Conservation (phyloP, 495 filamentous ascomycete genomes). For the Talaromyces thailandensis region DNA sequence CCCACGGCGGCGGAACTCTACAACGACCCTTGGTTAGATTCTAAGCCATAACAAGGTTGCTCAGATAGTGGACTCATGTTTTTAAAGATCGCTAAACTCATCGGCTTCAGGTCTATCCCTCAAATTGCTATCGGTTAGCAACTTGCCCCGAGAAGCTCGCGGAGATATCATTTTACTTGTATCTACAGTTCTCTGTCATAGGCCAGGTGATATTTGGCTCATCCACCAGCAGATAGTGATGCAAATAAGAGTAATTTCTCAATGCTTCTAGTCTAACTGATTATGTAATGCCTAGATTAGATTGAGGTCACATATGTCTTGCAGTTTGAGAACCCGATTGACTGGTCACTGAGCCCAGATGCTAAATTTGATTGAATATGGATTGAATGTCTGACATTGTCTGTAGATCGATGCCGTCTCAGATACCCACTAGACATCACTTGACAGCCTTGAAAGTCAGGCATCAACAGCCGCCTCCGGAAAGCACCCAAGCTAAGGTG, state of each 20-base stretch:
- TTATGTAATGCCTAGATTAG: too few relatives aligned
- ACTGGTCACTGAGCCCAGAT: neutral
- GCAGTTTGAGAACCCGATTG: neutral
- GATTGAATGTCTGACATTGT: neutral
- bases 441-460: neutral
- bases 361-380: neutral
- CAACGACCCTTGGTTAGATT: constrained; percentile 10
- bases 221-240: neutral
- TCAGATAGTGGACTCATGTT: too few relatives aligned
- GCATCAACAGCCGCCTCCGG: neutral
- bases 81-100: too few relatives aligned
- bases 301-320: neutral
- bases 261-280: neutral
- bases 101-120: too few relatives aligned
- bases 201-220: neutral
- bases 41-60: too few relatives aligned
- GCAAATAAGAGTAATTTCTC: neutral
- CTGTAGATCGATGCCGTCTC: neutral
- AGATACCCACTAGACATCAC: neutral
- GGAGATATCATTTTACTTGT: too few relatives aligned
- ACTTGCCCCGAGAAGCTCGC: too few relatives aligned
- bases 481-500: neutral
- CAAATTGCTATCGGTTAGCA: too few relatives aligned
- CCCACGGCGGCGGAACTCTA: constrained; percentile 21
- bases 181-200: too few relatives aligned